phyloP scores from a whole-genome alignment of 208 protist species.

The Entamoeba invadens region DNA sequence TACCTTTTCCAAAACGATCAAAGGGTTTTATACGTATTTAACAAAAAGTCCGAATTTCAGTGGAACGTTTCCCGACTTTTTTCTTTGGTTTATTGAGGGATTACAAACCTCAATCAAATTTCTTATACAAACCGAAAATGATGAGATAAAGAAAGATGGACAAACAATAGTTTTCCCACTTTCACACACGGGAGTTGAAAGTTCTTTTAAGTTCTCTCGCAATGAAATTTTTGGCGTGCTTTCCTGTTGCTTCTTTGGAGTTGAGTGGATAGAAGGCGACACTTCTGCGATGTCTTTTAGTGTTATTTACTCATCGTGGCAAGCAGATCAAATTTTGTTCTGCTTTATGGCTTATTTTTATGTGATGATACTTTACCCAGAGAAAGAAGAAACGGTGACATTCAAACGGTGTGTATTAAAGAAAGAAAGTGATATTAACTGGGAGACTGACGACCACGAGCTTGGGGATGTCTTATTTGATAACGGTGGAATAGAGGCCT shows the following conservation, averaged over 20 bases:
- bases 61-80: too few species aligned
- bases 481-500: background rate
- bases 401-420: background rate
- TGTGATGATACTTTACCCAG: background rate
- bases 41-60: too few species aligned
- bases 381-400: background rate
- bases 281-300: background rate
- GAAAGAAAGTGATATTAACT: background rate
- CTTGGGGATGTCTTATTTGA: background rate
- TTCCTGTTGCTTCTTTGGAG: background rate
- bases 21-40: too few species aligned
- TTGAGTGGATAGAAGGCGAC: background rate
- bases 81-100: background rate
- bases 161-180: background rate
- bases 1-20: too few species aligned
- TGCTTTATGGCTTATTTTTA: background rate
- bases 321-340: background rate
- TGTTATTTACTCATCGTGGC: background rate
- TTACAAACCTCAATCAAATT: background rate
- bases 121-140: background rate
- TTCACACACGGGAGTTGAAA: background rate
- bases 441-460: background rate
- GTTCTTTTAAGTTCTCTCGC: background rate
- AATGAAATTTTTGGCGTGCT: background rate
- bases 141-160: background rate